Evolutionary conservation across 768 basidiomycete species (phyloP).

Genomic region (Macrolepiota albuminosa): DNA sequence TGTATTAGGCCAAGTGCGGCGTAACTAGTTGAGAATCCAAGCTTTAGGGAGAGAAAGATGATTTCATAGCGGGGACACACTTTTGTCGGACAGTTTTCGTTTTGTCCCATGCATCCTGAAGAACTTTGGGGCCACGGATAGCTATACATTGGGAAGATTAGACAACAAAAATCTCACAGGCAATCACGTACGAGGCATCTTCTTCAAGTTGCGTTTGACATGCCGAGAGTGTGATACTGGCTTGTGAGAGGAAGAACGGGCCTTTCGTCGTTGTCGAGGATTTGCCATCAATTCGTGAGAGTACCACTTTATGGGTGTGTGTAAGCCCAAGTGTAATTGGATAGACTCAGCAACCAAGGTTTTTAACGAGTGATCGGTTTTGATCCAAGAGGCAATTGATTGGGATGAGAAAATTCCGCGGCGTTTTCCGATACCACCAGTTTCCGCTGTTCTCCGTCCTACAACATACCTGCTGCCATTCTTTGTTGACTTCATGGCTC

Average conservation of each 20-base stretch:
- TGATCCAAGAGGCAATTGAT: not conserved
- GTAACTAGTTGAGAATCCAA: conserved; percentile 45
- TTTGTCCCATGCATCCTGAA: conserved; percentile 87
- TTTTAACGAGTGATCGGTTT: conserved; percentile 7
- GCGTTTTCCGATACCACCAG: conserved; percentile 23
- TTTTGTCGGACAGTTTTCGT: conserved; percentile 89
- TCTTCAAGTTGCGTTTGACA: conserved; percentile 73
- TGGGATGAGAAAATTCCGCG: conserved; percentile 17
- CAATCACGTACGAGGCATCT: conserved; percentile 55
- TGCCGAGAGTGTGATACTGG: conserved; percentile 69
- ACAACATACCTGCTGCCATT: conserved; percentile 8
- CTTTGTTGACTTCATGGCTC: conserved; percentile 33
- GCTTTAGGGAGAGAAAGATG: not conserved
- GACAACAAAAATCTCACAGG: not conserved
- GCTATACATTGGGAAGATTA: conserved; percentile 33
- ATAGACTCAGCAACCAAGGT: not conserved
- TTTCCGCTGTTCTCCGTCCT: conserved; percentile 26
- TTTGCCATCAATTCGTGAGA: conserved; percentile 65
- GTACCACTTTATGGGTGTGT: not conserved
- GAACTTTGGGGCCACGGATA: conserved; percentile 73
- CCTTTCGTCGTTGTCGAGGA: conserved; percentile 88
- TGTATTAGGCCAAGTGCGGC: conserved; percentile 69
- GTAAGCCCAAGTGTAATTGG: not conserved
- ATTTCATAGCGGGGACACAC: conserved; percentile 37
- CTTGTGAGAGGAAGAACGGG: conserved; percentile 70